Conservation (phyloP, 352 stramenopile species). For the Blastocystis sp. region DNA sequence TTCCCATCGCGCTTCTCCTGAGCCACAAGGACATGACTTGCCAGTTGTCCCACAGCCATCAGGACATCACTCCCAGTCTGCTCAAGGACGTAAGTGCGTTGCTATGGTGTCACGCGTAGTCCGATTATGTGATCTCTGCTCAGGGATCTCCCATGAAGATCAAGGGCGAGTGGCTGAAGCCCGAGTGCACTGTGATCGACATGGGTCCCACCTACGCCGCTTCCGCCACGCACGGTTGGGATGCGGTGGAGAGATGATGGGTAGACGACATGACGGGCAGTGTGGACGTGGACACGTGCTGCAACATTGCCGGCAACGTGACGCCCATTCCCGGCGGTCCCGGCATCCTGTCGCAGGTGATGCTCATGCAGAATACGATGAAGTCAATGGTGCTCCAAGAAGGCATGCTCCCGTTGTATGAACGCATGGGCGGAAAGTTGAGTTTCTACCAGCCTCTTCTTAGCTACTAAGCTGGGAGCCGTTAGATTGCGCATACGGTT, state of each 20-base stretch:
- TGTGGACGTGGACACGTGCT: constrained; percentile 48
- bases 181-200: constrained; percentile 64
- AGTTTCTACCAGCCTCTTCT: constrained; percentile 61
- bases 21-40: constrained; percentile 65
- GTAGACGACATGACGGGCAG: constrained; percentile 61
- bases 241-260: neutral
- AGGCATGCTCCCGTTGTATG: constrained; percentile 54
- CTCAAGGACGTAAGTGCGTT: constrained; percentile 32
- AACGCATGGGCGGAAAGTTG: constrained; percentile 51
- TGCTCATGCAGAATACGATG: constrained; percentile 70
- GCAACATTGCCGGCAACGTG: constrained; percentile 56
- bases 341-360: constrained; percentile 32
- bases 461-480: constrained; percentile 12
- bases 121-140: constrained; percentile 59
- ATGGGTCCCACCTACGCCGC: constrained; percentile 53
- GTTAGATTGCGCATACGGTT: constrained; percentile 10
- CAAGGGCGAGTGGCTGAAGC: constrained; percentile 62
- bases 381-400: constrained; percentile 65
- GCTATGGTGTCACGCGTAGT: neutral
- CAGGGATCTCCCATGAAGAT: constrained; percentile 48
- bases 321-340: constrained; percentile 63
- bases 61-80: neutral
- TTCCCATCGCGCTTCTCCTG: constrained; percentile 53
- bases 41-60: neutral
- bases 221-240: constrained; percentile 22